phyloP scores from a whole-genome alignment of 2,329 filamentous ascomycete species.

The Pseudocercospora cruenta region DNA sequence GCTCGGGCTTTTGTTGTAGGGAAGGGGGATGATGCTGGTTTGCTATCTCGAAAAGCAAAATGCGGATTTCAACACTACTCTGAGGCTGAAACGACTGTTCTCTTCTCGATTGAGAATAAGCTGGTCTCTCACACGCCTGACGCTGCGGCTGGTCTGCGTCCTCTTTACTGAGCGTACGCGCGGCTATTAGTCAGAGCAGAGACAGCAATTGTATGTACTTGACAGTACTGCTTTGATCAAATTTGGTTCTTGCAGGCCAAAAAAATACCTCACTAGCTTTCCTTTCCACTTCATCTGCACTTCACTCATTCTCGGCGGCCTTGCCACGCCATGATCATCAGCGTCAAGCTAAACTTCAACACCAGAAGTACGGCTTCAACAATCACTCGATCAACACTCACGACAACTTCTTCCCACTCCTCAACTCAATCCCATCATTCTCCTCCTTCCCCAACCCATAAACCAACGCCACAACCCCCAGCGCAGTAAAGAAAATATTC shows the following conservation, averaged over 20 bases:
- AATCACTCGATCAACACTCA: not conserved
- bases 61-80: slow-evolving; percentile 29
- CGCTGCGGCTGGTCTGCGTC: slow-evolving; percentile 25
- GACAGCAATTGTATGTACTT: slow-evolving; percentile 11
- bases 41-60: slow-evolving; percentile 4
- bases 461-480: slow-evolving; percentile 35
- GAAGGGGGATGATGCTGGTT: slow-evolving; percentile 19
- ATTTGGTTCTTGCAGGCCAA: slow-evolving; percentile 3
- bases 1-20: slow-evolving; percentile 6
- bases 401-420: slow-evolving; percentile 26
- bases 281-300: not conserved
- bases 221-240: slow-evolving; percentile 10
- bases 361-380: no score
- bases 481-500: slow-evolving; percentile 35
- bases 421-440: slow-evolving; percentile 22
- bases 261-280: not conserved
- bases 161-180: slow-evolving; percentile 22
- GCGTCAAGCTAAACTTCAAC: no score
- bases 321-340: not conserved
- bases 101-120: slow-evolving; percentile 6
- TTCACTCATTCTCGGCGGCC: not conserved
- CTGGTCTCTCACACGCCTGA: slow-evolving; percentile 12
- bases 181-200: slow-evolving; percentile 19
- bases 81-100: slow-evolving; percentile 9
- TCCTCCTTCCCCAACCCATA: slow-evolving; percentile 29